Evolutionary conservation across 164 flowering plant genomes (phyloP), one percentile per base, ranked within the genome.

Genomic region (Taxillus chinensis): DNA sequence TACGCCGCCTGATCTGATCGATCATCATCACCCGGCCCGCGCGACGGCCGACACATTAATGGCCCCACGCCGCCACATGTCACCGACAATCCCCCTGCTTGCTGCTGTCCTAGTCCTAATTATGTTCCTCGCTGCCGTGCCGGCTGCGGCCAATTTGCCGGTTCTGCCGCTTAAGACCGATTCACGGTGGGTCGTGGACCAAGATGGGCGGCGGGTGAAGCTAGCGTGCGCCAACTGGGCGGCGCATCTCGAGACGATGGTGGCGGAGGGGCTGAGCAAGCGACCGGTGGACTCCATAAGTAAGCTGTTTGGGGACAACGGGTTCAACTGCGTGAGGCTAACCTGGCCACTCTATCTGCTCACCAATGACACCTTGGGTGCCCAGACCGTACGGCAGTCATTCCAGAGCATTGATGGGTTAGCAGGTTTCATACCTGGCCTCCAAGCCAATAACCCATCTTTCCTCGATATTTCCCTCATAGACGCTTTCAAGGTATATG

Each of bases 311-410:
- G 49, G 3, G 38, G 13, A 41, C 7, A 12, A 52, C 58, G 68
- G 68, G 43, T 66, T 59, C 63, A 66, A 66, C 52, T 66, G 68
- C 54, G 68, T 52, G 5, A n/a, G 68, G 68, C 55, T 66, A 57
- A 43, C 68, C 3, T 59, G 63, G 63, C 63, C 68, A 3, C 14
- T 53, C 41, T 41, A 5, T 7, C 13, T 66, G 52, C 59, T 55
- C 27, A 53, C 52, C n/a, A 60, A 52, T 37, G 37, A 60, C 3
- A 9, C 63, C 2, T 17, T 64, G 55, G 63, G 59, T 10, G 41
- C 50, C 27, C 11, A 52, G 4, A 66, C 68, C 7, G 68, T 66
- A 2, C 45, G 55, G 17, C 58, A 66, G 62, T 59, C 63, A 3
- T 52, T 66, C n/a, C 5, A 15, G 43, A 52, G 46, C 15, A 63